Evolutionary conservation across 2,329 filamentous ascomycete species (phyloP).

Genomic region (Colletotrichum theobromicola): DNA sequence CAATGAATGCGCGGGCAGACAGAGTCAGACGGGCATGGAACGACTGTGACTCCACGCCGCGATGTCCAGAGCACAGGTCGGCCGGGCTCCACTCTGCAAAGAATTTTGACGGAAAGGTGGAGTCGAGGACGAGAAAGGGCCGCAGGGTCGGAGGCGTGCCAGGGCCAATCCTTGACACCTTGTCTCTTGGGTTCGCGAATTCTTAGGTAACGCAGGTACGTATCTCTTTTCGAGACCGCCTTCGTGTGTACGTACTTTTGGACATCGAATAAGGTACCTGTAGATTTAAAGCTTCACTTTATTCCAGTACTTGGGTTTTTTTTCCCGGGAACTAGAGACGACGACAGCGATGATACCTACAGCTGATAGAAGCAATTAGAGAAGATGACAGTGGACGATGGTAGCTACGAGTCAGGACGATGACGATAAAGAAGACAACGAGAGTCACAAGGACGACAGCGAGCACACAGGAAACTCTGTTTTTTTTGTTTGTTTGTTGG

Average conservation of each 20-base stretch:
- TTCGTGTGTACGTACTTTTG: too few species aligned
- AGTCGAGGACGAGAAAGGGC: neutral
- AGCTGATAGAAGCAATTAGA: neutral
- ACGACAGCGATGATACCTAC: neutral
- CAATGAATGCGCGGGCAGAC: neutral
- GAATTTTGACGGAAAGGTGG: slow-evolving; percentile 22
- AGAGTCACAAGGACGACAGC: neutral
- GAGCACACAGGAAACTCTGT: neutral
- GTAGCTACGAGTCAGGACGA: neutral
- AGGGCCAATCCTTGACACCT: neutral
- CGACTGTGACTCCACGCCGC: slow-evolving; percentile 7
- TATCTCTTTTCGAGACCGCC: neutral
- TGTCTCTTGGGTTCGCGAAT: neutral
- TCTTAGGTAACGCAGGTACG: neutral
- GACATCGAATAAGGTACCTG: too few species aligned
- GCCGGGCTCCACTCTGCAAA: slow-evolving; percentile 16
- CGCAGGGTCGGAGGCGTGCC: neutral
- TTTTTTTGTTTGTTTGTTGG: neutral
- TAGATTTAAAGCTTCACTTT: too few species aligned
- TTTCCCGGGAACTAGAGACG: neutral
- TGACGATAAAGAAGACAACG: neutral
- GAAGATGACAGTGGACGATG: neutral
- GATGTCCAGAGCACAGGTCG: neutral
- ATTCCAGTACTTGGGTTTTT: too few species aligned
- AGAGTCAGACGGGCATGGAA: neutral